Base-by-base conservation (phyloP, 108 stramenopile genomes). In the Fistulifera pelliculosa region DNA sequence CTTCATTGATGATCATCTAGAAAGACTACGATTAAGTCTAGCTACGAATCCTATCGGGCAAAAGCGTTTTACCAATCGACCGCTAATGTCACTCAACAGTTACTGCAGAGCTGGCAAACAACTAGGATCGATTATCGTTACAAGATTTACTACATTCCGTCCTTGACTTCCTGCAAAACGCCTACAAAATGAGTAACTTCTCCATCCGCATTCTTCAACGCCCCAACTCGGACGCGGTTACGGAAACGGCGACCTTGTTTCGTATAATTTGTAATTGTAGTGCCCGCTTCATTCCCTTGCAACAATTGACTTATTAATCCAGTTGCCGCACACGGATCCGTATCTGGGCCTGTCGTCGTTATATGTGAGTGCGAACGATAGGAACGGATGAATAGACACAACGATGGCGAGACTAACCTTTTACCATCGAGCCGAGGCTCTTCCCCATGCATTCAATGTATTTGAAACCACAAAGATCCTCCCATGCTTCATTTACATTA, bases 401-500 rank as follows among this genome's bases (percentile, higher is more conserved):
- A n/a, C n/a, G n/a, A n/a, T n/a, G n/a, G n/a, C n/a, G n/a, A n/a
- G n/a, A 35, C 31, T 35, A 6, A 19, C 87, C 87, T 35, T 76
- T 55, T 43, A 87, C 51, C 41, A 87, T 60, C 13, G 25, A 16
- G 0, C 77, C 80, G 19, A 90, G 44, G 11, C 77, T 71, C 39
- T 64, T 69, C 0, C 84, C 88, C 25, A 66, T 44, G 22, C 73
- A 68, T 58, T 86, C 84, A 1, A 64, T 62, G 27, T 60, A 72
- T 0, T 61, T 56, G 55, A 76, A 86, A 22, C 82, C 84, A 62
- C 84, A 90, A 12, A 90, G 65, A 14, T 52, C 41, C 49, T 77
- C 81, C 88, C 88, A 90, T 5, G 80, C 73, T 18, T 54, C 25
- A 49, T 90, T 90, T 1, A 90, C 88, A 28, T 75, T 52, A 38